Evolutionary conservation across 306 rosid species (phyloP).

Genomic region (Ormosia semicastrata): DNA sequence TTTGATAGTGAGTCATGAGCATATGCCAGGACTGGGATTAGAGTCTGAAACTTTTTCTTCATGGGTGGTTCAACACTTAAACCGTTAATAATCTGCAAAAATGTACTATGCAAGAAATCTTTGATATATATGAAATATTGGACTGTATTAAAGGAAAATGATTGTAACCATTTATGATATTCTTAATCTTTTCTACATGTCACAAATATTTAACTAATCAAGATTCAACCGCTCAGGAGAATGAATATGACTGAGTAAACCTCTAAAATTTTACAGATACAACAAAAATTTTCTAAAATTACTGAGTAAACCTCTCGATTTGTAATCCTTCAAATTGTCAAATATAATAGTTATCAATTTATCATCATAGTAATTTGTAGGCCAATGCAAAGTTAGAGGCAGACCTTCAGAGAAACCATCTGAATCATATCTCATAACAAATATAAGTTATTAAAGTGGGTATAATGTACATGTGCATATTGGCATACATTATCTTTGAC

Average conservation of each 20-base stretch:
- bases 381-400: not conserved
- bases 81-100: not conserved
- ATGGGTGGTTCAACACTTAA: not conserved
- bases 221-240: not conserved
- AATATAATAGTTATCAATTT: not conserved
- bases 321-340: not conserved
- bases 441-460: not conserved
- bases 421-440: not conserved
- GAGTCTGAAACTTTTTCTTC: not conserved
- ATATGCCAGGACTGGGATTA: not conserved
- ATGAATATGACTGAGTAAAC: too few relatives aligned
- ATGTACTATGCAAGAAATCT: not conserved
- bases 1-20: not conserved
- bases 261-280: not conserved
- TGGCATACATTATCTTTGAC: not conserved
- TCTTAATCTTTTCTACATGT: not conserved
- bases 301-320: not conserved
- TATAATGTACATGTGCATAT: not conserved
- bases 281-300: not conserved
- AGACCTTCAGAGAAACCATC: not conserved
- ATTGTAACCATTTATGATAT: not conserved
- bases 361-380: not conserved
- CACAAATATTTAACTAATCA: not conserved
- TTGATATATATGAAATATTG: not conserved
- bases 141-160: not conserved